Evolutionary conservation across 1,284 basidiomycete species (phyloP), one percentile per base, ranked within the genome.

Genomic region (Gomphus sp.): DNA sequence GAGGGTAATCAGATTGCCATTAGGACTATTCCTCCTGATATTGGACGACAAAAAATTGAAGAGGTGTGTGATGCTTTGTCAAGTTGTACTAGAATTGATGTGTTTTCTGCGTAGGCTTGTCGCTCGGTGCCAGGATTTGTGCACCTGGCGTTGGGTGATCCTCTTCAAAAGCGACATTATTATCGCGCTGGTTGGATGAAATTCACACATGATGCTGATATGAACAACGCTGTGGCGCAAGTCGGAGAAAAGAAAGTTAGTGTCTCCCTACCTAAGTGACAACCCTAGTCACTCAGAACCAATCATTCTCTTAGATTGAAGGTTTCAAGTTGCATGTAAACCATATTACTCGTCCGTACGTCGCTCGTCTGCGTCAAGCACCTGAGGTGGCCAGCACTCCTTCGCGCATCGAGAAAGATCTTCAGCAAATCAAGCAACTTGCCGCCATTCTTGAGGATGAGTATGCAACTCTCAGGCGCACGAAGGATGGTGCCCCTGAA

Each of bases 171-270:
- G 73, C 85, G 90, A 62, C 90, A 89, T 65, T 96, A 90, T 69
- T 92, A 93, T 69, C 88, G 94, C 41, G 91, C 92, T 2, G 94
- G 91, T 6, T 97, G 93, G 93, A 78, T 94, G 54, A 85, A 85
- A 63, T 97, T 94, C 69, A 74, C 74, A 45, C 88, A 92, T 31
- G 89, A 91, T 63, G 84, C 87, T 6, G 87, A 96, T 64, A 91
- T 96, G 80, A 69, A 78, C 9, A 68, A 75, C 5, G 85, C 89
- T 3, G 82, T 94, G 70, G 68, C 74, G 37, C 84, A 89, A 64
- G 68, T 97, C 49, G 80, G 86, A 55, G 89, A 92, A 63, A 88
- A 87, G 67, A 93, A 93, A 82, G 93, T 93, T 64, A 48, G 51
- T n/a, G 53, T 60, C 33, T 18, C 47, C 60, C 22, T 28, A 41